Conservation (phyloP, 768 basidiomycete species). For the Leccinum longicurvipes region DNA sequence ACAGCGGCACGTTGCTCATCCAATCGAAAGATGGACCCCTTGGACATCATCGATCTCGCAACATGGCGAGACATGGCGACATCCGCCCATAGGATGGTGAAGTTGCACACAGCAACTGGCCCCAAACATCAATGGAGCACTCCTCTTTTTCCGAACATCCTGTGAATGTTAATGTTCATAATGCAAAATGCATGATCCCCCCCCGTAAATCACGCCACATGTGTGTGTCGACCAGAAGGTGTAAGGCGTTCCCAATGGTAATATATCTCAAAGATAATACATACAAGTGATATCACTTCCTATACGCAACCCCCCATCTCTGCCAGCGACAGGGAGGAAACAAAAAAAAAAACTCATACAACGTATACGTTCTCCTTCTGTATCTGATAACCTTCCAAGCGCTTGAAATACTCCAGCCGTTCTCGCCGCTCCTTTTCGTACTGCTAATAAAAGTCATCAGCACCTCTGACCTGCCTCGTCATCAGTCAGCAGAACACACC, state of each 20-base stretch:
- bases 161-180: too few species aligned
- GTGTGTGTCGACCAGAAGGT: not conserved
- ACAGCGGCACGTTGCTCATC: too few species aligned
- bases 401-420: conserved; percentile 52
- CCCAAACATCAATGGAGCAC: too few species aligned
- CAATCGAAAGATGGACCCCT: too few species aligned
- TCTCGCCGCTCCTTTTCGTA: conserved; percentile 47
- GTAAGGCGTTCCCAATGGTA: not conserved
- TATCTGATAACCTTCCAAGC: conserved; percentile 49
- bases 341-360: conserved; percentile 34
- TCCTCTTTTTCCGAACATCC: too few species aligned
- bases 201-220: too few species aligned
- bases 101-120: too few species aligned
- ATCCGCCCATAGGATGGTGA: not conserved
- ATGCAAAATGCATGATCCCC: too few species aligned
- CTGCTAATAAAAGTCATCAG: conserved; percentile 27
- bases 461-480: not conserved
- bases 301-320: not conserved
- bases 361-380: conserved; percentile 59
- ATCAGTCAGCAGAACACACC: conserved; percentile 9
- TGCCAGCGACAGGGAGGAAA: not conserved
- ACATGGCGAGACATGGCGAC: not conserved
- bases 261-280: conserved; percentile 13
- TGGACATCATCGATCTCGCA: not conserved
- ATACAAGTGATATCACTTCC: conserved; percentile 10